Percentiles rank a stretch among this genome's conserved stretches.
These are phyloP conservation scores for Excoecaria cochinchinensis DNA, from an alignment of 345 rosid genomes.

Conservation along the genomic window DNA sequence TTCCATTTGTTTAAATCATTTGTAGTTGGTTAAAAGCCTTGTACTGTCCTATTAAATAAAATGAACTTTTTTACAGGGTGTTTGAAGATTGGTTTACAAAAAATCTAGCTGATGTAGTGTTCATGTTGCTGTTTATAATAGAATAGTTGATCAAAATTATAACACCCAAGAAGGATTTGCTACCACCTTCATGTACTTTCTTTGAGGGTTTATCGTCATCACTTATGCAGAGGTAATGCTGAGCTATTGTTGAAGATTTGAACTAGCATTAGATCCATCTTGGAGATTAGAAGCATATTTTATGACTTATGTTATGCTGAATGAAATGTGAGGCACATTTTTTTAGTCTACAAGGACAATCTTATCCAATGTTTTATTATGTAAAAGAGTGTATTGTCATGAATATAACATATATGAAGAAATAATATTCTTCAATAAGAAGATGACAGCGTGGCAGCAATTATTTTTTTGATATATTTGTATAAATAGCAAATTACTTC, in stretches of 20 bases:
- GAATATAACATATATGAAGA: too few species aligned
- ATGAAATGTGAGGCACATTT: too few species aligned
- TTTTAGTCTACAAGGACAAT: too few species aligned
- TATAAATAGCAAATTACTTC: too few species aligned
- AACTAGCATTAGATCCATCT: neutral
- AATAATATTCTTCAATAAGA: too few species aligned
- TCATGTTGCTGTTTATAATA: conserved; percentile 53
- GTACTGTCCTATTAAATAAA: neutral
- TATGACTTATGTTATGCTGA: neutral
- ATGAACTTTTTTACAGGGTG: conserved; percentile 40
- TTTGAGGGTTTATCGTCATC: conserved; percentile 59
- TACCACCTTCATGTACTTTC: conserved; percentile 59
- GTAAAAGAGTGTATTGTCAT: too few species aligned
- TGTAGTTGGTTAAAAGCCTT: neutral
- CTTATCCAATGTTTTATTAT: too few species aligned
- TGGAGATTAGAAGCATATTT: neutral
- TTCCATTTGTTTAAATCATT: neutral
- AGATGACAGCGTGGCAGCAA: too few species aligned
- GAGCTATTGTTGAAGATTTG: conserved; percentile 7
- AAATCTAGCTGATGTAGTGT: conserved; percentile 64
- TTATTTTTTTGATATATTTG: too few species aligned
- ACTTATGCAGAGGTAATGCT: conserved; percentile 42
- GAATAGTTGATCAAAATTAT: conserved; percentile 47
- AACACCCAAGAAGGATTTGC: conserved; percentile 38
- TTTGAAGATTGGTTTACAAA: conserved; percentile 43